Evolutionary conservation across 2,329 filamentous ascomycete species (phyloP).

Genomic region (Fusarium denticulatum): DNA sequence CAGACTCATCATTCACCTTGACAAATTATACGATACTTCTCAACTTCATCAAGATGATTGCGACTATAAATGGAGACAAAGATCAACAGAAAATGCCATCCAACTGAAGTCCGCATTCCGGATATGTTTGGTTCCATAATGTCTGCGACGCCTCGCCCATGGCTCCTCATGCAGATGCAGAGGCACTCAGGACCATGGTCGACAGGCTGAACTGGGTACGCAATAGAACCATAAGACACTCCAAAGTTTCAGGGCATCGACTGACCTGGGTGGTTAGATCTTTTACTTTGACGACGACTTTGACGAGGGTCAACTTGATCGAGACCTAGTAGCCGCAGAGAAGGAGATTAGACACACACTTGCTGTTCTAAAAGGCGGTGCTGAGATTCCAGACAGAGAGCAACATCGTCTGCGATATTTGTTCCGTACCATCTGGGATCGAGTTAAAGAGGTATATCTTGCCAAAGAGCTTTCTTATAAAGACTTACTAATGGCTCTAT

Average conservation of each 20-base stretch:
- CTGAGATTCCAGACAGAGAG: not conserved
- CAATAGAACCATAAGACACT: rapidly evolving
- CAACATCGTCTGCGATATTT: not conserved
- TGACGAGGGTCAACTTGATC: not conserved
- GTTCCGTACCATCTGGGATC: not conserved
- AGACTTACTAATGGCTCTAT: not conserved
- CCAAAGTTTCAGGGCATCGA: rapidly evolving
- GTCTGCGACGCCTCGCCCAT: not conserved
- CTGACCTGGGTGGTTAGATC: not conserved
- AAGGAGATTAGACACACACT: not conserved
- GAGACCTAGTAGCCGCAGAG: not conserved
- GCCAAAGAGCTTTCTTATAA: rapidly evolving
- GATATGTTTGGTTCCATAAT: not conserved
- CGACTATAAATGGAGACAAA: not conserved
- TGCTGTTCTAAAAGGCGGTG: not conserved
- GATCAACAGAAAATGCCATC: not conserved
- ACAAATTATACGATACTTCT: not conserved
- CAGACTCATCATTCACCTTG: not conserved
- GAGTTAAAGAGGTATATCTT: not conserved
- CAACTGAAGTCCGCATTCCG: not conserved
- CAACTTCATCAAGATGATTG: not conserved
- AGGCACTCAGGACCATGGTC: not conserved
- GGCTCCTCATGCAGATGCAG: not conserved
- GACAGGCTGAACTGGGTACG: not conserved
- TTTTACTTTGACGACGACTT: not conserved